Evolutionary conservation across 176 grass and related monocot genomes (phyloP).

Genomic region (Oryza coarctata): DNA sequence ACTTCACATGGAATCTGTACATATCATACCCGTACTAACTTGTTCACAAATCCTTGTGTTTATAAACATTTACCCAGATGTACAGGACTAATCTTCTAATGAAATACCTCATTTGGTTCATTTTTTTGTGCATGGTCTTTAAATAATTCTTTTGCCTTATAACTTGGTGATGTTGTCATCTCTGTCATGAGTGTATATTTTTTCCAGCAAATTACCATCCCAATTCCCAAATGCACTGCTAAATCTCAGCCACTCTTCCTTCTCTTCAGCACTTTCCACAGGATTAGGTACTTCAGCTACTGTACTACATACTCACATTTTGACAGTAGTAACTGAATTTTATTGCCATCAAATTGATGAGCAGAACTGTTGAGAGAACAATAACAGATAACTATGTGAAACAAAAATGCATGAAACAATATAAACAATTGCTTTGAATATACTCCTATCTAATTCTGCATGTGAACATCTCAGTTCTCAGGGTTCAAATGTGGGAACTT

Average conservation of each 20-base stretch:
- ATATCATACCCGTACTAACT: conserved; percentile 52
- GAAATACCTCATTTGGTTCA: conserved; percentile 41
- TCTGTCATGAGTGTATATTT: background rate
- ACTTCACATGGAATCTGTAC: conserved; percentile 48
- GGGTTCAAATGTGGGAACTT: conserved; percentile 88
- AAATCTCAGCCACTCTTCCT: background rate
- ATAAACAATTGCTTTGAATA: conserved; percentile 30
- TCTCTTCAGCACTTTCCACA: too few relatives aligned
- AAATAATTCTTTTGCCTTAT: background rate
- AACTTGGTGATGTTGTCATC: background rate
- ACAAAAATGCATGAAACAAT: conserved; percentile 3
- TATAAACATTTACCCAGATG: conserved; percentile 40
- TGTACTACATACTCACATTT: background rate
- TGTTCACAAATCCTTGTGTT: conserved; percentile 26
- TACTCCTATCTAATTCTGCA: conserved; percentile 25
- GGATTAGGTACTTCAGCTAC: background rate
- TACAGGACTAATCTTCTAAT: conserved; percentile 52
- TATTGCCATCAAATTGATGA: background rate
- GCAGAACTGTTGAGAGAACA: background rate
- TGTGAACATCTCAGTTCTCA: conserved; percentile 54
- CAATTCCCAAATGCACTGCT: background rate
- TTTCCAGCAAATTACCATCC: background rate
- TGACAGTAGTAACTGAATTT: conserved; percentile 17
- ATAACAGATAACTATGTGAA: background rate
- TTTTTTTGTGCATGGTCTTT: conserved; percentile 9